Conservation (phyloP, 495 filamentous ascomycete genomes). For the Hypoxylon trugodes region DNA sequence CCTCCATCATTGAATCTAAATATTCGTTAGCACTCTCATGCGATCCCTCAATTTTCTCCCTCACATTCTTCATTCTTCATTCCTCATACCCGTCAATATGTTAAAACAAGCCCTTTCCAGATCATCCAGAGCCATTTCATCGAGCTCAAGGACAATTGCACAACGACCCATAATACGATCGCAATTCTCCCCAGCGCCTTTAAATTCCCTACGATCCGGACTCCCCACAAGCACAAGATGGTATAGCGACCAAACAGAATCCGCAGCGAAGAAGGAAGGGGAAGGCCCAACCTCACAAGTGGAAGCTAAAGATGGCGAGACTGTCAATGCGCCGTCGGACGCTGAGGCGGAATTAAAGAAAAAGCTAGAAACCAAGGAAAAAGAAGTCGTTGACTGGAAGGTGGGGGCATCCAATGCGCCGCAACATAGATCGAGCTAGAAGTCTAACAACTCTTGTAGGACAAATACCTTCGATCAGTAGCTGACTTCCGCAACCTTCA, state of each 20-base stretch:
- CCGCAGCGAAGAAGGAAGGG: slow-evolving; percentile 48
- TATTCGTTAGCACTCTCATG: slow-evolving; percentile 5
- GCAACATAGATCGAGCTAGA: slow-evolving; percentile 14
- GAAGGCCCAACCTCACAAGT: slow-evolving; percentile 44
- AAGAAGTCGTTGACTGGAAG: slow-evolving; percentile 86
- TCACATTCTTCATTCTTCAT: slow-evolving; percentile 3
- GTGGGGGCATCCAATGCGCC: slow-evolving; percentile 55
- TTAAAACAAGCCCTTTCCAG: slow-evolving; percentile 52
- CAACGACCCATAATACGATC: slow-evolving; percentile 42
- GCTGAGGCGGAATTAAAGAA: slow-evolving; percentile 57
- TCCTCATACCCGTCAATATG: slow-evolving; percentile 46
- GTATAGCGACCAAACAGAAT: slow-evolving; percentile 56
- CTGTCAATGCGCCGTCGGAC: slow-evolving; percentile 37
- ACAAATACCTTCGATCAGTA: slow-evolving; percentile 89
- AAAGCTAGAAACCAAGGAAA: slow-evolving; percentile 84
- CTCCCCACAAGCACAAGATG: slow-evolving; percentile 47
- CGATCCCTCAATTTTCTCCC: slow-evolving; percentile 25
- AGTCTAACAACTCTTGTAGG: slow-evolving; percentile 60
- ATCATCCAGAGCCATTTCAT: slow-evolving; percentile 49
- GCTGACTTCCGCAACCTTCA: slow-evolving; percentile 98
- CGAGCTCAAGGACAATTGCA: slow-evolving; percentile 36
- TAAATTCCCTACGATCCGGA: slow-evolving; percentile 38
- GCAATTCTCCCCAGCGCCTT: slow-evolving; percentile 44
- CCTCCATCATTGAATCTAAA: background rate
- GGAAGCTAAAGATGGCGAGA: slow-evolving; percentile 42